Base-by-base conservation (phyloP, 129 eudicot genomes). In the Artemisia annua region DNA sequence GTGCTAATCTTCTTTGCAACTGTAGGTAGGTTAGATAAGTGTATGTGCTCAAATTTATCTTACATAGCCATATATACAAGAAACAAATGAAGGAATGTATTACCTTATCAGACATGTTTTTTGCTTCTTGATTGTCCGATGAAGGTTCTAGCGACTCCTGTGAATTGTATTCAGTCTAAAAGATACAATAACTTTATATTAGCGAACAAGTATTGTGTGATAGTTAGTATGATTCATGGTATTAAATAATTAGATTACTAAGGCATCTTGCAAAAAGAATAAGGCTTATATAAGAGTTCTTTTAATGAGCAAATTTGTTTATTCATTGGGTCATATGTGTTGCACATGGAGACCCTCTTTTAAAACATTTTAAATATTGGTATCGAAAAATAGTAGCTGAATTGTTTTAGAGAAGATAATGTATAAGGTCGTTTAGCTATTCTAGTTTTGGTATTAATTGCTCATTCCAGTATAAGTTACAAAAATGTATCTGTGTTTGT, bases 1-100 rank as follows among this genome's bases (percentile, higher is more conserved):
- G 99, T 48, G 97, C 99, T 74, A 94, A 72, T 26, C 99, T 96
- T 75, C 99, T 77, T 81, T 86, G 93, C 66, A 84, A 81, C 99
- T 94, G 81, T 61, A 72, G 49, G 46, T 39, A 39, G 46, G 11
- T 44, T 46, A 4, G 4, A 59, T 12, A 49, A 9, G 13, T 19
- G 44, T 11, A 46, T 12, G 7, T 32, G 30, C 32, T 8, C 26
- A 15, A 22, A 13, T 12, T 55, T 71, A 49, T 15, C 53, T 16
- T 35, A 22, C 19, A 20, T 15, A 15, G 14, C 30, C 16, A 11
- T 24, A 39, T 24, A 43, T 39, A 53, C 49, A 44, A 78, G 18
- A 71, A 43, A 2, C 22, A 7, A 19, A 18, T 7, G 11, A 54
- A 59, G 12, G 78, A 63, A 48, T 70, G 17, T 54, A 71, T 75